Evolutionary conservation across 495 filamentous ascomycete genomes (phyloP).

Genomic region (Penicillium canariense): DNA sequence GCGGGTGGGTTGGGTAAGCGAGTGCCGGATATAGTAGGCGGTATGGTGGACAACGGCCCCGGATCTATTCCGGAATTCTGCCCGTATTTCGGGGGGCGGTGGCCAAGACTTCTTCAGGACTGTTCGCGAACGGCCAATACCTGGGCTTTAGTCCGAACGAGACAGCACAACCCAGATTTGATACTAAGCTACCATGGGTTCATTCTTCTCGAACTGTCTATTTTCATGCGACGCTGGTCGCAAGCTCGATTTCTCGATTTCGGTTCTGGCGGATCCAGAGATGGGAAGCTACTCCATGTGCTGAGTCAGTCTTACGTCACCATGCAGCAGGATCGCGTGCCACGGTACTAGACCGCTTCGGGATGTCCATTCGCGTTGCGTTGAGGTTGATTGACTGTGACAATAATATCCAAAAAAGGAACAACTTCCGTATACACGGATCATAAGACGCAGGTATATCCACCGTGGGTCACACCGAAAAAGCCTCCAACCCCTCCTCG

Average conservation of each 20-base stretch:
- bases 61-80: too few species aligned
- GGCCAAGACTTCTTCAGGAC: too few species aligned
- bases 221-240: neutral
- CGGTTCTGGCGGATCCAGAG: neutral
- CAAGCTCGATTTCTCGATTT: neutral
- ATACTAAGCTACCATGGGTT: too few species aligned
- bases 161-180: too few species aligned
- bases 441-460: neutral
- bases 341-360: neutral
- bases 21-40: slow-evolving; percentile 9
- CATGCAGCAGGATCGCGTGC: neutral
- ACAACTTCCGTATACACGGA: neutral
- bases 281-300: too few species aligned
- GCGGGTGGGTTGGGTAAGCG: too few species aligned
- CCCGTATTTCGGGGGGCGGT: too few species aligned
- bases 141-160: too few species aligned
- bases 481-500: neutral
- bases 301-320: neutral
- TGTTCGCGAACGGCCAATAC: too few species aligned
- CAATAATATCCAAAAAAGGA: neutral
- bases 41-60: too few species aligned
- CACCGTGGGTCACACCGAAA: neutral
- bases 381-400: neutral
- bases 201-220: too few species aligned
- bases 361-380: neutral